Conservation (phyloP, 352 stramenopile species). For the Pilasporangium apinafurcum region DNA sequence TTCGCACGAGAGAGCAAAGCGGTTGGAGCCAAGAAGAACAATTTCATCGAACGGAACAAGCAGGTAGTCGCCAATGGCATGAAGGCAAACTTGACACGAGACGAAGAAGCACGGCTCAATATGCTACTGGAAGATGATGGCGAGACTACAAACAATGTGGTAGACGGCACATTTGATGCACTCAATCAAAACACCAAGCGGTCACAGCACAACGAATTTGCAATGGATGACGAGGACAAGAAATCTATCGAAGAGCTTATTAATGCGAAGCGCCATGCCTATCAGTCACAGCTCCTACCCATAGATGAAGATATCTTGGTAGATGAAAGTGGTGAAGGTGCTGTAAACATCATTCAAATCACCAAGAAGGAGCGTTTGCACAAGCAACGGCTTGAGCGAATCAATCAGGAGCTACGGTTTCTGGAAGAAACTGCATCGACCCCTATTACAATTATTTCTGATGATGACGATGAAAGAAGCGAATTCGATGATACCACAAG, state of each 20-base stretch:
- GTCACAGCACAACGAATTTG: slow-evolving; percentile 26
- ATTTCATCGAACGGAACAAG: slow-evolving; percentile 55
- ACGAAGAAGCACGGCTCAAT: slow-evolving; percentile 38
- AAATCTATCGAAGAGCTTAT: slow-evolving; percentile 44
- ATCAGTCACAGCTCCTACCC: slow-evolving; percentile 19
- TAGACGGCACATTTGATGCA: neutral
- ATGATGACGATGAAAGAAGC: slow-evolving; percentile 10
- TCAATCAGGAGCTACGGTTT: slow-evolving; percentile 55
- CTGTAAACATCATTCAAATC: slow-evolving; percentile 34
- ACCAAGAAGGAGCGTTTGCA: slow-evolving; percentile 31
- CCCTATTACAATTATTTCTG: slow-evolving; percentile 36
- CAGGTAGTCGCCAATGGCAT: slow-evolving; percentile 39
- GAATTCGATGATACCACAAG: slow-evolving; percentile 25
- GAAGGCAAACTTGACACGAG: slow-evolving; percentile 45
- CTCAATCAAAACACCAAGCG: too few species aligned
- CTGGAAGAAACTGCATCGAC: slow-evolving; percentile 34
- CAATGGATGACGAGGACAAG: slow-evolving; percentile 26
- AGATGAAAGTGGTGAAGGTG: slow-evolving; percentile 13
- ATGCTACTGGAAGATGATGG: slow-evolving; percentile 22
- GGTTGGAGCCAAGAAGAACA: slow-evolving; percentile 3
- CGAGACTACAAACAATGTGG: neutral
- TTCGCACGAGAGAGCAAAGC: slow-evolving; percentile 1
- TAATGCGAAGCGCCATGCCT: slow-evolving; percentile 18
- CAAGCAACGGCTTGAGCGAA: slow-evolving; percentile 35
- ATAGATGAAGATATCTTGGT: slow-evolving; percentile 8